A percentile compares a stretch with the other conserved stretches of the same genome.
Evolutionary conservation across 2,329 filamentous ascomycete genomes (phyloP).

Genomic region (Sporothrix humicola): DNA sequence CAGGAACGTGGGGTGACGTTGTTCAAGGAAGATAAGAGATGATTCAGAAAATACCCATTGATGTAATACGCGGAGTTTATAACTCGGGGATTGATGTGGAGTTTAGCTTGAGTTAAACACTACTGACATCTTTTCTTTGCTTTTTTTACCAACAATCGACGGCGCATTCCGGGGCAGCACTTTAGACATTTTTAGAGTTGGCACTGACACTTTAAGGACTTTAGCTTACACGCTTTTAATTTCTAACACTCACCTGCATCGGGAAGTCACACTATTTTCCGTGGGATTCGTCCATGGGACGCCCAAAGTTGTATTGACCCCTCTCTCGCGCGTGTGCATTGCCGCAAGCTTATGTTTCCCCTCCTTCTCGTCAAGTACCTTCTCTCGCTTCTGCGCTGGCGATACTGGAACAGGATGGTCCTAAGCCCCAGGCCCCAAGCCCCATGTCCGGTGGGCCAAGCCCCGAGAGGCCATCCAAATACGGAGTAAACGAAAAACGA

Average conservation of each 20-base stretch:
- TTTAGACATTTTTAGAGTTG: too few relatives aligned
- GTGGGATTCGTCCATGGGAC: not conserved
- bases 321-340: not conserved
- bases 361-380: not conserved
- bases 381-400: not conserved
- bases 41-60: too few relatives aligned
- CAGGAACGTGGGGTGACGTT: not conserved
- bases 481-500: not conserved
- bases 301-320: not conserved
- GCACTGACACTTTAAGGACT: not conserved
- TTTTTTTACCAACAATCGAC: too few relatives aligned
- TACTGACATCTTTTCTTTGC: too few relatives aligned
- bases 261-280: not conserved
- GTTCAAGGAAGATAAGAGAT: not conserved
- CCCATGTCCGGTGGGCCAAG: not conserved
- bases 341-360: not conserved
- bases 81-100: not conserved
- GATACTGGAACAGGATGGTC: not conserved
- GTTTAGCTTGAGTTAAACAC: too few relatives aligned
- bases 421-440: too few relatives aligned
- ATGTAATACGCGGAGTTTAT: not conserved
- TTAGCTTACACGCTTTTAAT: too few relatives aligned
- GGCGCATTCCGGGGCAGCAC: too few relatives aligned
- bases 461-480: not conserved
- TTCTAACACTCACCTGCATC: not conserved